phyloP scores from a whole-genome alignment of 2,329 filamentous ascomycete species.

The Penicillium sp. region DNA sequence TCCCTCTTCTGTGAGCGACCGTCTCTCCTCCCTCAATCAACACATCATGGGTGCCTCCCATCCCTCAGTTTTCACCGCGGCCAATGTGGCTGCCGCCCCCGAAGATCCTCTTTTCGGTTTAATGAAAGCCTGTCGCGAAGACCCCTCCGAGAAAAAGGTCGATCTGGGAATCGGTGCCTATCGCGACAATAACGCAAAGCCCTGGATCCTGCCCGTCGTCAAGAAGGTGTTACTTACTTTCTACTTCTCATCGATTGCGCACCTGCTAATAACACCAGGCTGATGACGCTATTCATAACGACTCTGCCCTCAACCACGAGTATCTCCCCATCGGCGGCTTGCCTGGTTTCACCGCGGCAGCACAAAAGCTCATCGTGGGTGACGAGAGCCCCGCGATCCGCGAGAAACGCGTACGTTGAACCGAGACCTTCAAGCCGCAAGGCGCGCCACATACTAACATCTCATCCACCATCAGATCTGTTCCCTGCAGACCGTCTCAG shows the following conservation, averaged over 20 bases:
- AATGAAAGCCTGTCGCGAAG: constrained; percentile 80
- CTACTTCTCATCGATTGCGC: neutral
- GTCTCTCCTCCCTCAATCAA: constrained; percentile 33
- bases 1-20: constrained; percentile 21
- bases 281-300: constrained; percentile 79
- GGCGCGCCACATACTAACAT: neutral
- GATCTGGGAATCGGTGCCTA: constrained; percentile 95
- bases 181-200: constrained; percentile 89
- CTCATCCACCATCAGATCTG: constrained; percentile 48
- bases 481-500: constrained; percentile 91
- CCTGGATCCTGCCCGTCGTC: constrained; percentile 93
- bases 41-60: constrained; percentile 63
- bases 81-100: constrained; percentile 79
- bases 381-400: constrained; percentile 71
- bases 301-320: constrained; percentile 93
- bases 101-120: constrained; percentile 94
- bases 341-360: constrained; percentile 77
- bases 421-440: neutral
- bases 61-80: constrained; percentile 67
- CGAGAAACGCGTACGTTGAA: constrained; percentile 65
- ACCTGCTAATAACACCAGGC: constrained; percentile 55
- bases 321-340: constrained; percentile 95
- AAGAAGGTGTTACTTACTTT: constrained; percentile 64
- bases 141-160: constrained; percentile 73
- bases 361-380: constrained; percentile 85